Evolutionary conservation across 495 filamentous ascomycete genomes (phyloP).

Genomic region (Geopyxis carbonaria): DNA sequence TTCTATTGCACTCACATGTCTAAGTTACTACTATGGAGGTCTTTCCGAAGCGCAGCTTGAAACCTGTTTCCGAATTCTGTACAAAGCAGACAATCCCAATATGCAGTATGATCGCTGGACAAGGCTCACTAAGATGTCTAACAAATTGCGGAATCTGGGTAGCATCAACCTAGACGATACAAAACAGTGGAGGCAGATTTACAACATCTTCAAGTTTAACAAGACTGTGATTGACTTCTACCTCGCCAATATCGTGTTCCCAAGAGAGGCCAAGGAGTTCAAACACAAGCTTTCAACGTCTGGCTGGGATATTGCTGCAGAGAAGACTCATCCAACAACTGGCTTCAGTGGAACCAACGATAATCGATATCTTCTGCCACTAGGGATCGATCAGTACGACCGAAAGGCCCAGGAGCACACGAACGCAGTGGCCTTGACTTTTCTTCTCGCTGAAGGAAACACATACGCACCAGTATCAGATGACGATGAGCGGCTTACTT

Average conservation of each 20-base stretch:
- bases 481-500: no score
- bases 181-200: constrained; percentile 27
- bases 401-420: constrained; percentile 40
- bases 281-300: constrained; percentile 48
- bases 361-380: constrained; percentile 38
- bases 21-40: constrained; percentile 54
- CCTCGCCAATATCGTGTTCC: constrained; percentile 44
- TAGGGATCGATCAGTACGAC: constrained; percentile 37
- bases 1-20: constrained; percentile 44
- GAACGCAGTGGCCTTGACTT: constrained; percentile 44
- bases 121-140: constrained; percentile 26
- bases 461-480: no score
- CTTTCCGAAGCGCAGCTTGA: constrained; percentile 38
- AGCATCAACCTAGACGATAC: constrained; percentile 46
- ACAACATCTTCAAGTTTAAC: constrained; percentile 17
- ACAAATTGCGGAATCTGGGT: constrained; percentile 29
- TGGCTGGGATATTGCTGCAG: constrained; percentile 47
- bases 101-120: constrained; percentile 41
- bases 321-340: constrained; percentile 34
- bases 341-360: constrained; percentile 67
- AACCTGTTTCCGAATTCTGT: constrained; percentile 33
- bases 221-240: constrained; percentile 46
- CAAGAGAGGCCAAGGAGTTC: constrained; percentile 47
- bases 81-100: constrained; percentile 38
- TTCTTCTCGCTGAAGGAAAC: no score